These are phyloP conservation scores for Blastomyces emzantsi DNA, from an alignment of 2,329 filamentous ascomycete genomes.

Conservation along the genomic window DNA sequence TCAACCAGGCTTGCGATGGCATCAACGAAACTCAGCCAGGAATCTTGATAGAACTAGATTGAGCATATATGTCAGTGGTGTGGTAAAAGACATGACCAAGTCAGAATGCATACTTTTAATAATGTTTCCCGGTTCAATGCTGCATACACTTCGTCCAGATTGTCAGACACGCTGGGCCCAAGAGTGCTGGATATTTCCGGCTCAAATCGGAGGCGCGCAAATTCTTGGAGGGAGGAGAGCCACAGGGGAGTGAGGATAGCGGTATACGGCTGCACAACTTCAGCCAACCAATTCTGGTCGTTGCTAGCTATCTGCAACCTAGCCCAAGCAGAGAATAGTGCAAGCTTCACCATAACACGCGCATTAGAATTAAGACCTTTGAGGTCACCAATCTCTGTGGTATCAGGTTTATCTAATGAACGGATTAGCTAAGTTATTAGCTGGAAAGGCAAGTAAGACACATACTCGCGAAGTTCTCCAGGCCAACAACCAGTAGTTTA, in stretches of 20 bases:
- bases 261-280: constrained; percentile 85
- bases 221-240: constrained; percentile 88
- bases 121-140: constrained; percentile 90
- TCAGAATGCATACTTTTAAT: constrained; percentile 47
- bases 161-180: constrained; percentile 71
- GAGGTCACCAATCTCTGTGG: constrained; percentile 82
- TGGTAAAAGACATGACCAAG: neutral
- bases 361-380: constrained; percentile 91
- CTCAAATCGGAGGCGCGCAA: constrained; percentile 86
- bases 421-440: constrained; percentile 15
- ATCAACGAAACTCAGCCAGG: constrained; percentile 93
- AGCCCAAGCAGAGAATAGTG: constrained; percentile 94
- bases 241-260: constrained; percentile 84
- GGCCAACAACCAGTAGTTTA: constrained; percentile 78
- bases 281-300: constrained; percentile 79
- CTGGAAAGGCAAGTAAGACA: constrained; percentile 1
- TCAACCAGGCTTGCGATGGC: constrained; percentile 96
- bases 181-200: constrained; percentile 91
- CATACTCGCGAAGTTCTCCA: constrained; percentile 78
- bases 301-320: constrained; percentile 91
- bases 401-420: constrained; percentile 55
- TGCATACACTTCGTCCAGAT: constrained; percentile 88
- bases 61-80: constrained; percentile 2
- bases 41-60: constrained; percentile 78
- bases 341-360: constrained; percentile 97